phyloP scores from a whole-genome alignment of 2,329 filamentous ascomycete species.

The Dactylellina drechsleri region DNA sequence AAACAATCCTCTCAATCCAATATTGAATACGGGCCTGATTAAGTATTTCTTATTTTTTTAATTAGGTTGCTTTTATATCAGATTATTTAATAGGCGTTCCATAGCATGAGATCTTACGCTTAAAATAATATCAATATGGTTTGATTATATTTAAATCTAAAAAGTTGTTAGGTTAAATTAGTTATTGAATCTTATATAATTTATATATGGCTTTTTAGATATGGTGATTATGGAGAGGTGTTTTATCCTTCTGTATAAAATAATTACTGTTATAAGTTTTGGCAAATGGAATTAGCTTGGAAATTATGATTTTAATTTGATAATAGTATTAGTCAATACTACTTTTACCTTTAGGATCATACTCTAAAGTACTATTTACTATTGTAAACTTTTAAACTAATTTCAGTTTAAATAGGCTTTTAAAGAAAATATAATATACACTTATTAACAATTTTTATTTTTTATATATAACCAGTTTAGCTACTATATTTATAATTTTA shows the following conservation, averaged over 20 bases:
- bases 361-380: too few relatives aligned
- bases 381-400: too few relatives aligned
- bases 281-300: too few relatives aligned
- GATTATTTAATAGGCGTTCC: background rate
- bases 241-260: conserved; percentile 3
- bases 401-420: too few relatives aligned
- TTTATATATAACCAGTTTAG: too few relatives aligned
- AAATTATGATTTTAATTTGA: too few relatives aligned
- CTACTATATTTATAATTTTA: too few relatives aligned
- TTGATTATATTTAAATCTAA: conserved; percentile 8
- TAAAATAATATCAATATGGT: conserved; percentile 6
- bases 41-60: background rate
- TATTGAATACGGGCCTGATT: background rate
- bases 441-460: too few relatives aligned
- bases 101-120: background rate
- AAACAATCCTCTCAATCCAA: background rate
- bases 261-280: background rate
- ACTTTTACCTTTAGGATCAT: too few relatives aligned
- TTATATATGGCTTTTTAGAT: background rate
- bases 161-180: background rate
- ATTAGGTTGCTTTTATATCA: background rate
- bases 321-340: too few relatives aligned
- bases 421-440: too few relatives aligned
- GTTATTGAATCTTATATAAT: too few relatives aligned
- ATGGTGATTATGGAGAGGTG: conserved; percentile 5